Conservation (phyloP, 345 rosid genomes). For the Eucalyptus pauciflora region DNA sequence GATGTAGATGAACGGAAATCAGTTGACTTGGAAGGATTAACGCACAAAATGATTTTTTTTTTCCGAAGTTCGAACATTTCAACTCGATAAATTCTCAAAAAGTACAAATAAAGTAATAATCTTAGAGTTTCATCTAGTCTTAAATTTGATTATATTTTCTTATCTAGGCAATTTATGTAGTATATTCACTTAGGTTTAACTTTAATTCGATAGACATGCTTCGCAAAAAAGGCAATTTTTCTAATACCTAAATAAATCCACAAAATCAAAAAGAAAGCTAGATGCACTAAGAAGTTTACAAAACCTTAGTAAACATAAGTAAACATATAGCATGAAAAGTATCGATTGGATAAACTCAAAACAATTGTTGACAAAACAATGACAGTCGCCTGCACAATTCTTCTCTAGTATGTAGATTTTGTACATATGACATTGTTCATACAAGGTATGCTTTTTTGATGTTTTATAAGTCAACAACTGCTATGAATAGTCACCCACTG, state of each 20-base stretch:
- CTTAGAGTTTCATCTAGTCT: background rate
- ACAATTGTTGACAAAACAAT: background rate
- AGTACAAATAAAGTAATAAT: background rate
- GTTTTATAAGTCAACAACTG: background rate
- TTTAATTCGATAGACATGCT: background rate
- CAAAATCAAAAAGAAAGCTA: background rate
- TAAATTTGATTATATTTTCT: background rate
- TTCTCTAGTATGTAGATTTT: background rate
- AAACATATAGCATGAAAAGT: background rate
- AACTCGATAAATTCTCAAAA: accelerated
- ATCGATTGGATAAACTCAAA: background rate
- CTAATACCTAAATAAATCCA: background rate
- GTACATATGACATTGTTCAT: background rate
- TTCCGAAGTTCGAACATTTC: background rate
- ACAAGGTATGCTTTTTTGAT: background rate
- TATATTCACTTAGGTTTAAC: background rate
- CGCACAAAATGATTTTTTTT: background rate
- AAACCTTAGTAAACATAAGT: background rate
- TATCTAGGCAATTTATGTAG: background rate
- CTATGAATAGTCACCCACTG: background rate
- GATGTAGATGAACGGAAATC: background rate
- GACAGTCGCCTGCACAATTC: background rate
- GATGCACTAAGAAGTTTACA: background rate
- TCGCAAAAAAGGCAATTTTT: accelerated
- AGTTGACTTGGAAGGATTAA: background rate